phyloP scores from a whole-genome alignment of 495 filamentous ascomycete species.

The Penicillium lagena region DNA sequence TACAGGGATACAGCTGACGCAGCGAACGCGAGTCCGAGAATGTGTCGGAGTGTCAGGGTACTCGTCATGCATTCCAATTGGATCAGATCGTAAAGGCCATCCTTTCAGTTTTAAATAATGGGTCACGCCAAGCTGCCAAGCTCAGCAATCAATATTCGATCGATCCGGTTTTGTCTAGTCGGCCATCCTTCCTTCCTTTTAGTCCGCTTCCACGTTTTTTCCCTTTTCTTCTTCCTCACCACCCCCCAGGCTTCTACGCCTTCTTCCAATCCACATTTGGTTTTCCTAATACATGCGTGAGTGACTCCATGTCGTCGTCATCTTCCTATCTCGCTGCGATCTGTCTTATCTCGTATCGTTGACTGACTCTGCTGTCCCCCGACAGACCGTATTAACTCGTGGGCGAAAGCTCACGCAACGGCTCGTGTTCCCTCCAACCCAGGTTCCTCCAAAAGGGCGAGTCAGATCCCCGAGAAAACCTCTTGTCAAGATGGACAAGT shows the following conservation, averaged over 20 bases:
- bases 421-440: constrained; percentile 9
- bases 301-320: not conserved
- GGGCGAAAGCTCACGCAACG: constrained; percentile 45
- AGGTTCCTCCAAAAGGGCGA: not conserved
- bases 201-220: constrained; percentile 5
- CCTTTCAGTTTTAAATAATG: not conserved
- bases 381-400: constrained; percentile 40
- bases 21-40: no score
- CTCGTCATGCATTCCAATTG: no score
- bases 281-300: no score
- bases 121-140: constrained; percentile 4
- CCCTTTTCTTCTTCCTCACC: constrained; percentile 1
- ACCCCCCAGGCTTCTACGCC: not conserved
- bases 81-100: no score
- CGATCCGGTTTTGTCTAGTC: not conserved
- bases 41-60: no score
- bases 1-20: no score
- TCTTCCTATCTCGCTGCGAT: not conserved
- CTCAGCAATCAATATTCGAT: not conserved
- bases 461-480: constrained; percentile 9
- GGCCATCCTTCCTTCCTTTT: not conserved
- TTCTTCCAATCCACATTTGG: no score
- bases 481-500: constrained; percentile 29
- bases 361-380: constrained; percentile 9
- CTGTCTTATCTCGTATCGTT: not conserved